Conservation (phyloP, 306 rosid species). For the Fragaria vesca region DNA sequence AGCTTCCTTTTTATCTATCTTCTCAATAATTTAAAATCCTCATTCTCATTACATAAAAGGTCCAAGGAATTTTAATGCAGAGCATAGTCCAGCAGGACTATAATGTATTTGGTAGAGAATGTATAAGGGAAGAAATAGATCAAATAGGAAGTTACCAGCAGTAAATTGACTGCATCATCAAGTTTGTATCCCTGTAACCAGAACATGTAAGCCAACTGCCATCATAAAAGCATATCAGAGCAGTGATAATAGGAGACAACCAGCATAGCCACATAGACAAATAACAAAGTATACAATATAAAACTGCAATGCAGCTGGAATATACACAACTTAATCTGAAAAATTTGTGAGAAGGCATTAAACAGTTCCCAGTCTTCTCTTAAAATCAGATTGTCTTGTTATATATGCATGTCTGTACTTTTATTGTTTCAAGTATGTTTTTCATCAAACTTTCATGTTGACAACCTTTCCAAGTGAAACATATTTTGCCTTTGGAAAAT, state of each 20-base stretch:
- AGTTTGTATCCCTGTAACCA: constrained; percentile 90
- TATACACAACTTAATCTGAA: neutral
- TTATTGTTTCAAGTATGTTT: neutral
- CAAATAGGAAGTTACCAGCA: constrained; percentile 57
- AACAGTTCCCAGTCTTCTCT: constrained; percentile 1
- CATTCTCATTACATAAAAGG: neutral
- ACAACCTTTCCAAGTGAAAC: neutral
- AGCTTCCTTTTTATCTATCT: neutral
- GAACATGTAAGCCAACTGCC: constrained; percentile 91
- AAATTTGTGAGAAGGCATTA: neutral
- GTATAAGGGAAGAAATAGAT: constrained; percentile 11
- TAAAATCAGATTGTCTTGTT: neutral
- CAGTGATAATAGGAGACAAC: constrained; percentile 14
- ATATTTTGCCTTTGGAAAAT: neutral
- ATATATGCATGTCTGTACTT: neutral
- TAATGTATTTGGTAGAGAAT: neutral
- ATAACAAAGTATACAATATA: neutral
- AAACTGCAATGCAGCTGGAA: neutral
- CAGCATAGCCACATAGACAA: neutral
- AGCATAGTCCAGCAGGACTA: constrained; percentile 23
- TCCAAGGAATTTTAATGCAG: neutral
- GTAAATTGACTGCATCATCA: constrained; percentile 51
- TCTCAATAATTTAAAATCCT: neutral
- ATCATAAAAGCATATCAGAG: constrained; percentile 36
- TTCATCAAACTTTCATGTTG: neutral